Evolutionary conservation across 768 basidiomycete genomes (phyloP).

Genomic region (Crassisporium funariophilum): DNA sequence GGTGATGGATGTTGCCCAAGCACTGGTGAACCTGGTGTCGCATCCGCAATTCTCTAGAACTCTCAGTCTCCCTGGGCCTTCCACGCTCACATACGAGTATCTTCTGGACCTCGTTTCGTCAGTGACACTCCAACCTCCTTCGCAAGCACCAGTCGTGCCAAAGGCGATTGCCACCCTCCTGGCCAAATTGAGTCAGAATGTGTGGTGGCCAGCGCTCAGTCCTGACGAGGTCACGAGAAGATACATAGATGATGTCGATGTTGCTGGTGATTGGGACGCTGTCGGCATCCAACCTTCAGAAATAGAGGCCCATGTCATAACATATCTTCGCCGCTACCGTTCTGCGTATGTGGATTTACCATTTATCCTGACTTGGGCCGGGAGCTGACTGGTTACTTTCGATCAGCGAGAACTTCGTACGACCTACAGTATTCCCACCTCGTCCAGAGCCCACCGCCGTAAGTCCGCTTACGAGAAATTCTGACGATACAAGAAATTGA

Average conservation of each 20-base stretch:
- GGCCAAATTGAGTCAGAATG: constrained; percentile 59
- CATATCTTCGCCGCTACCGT: constrained; percentile 87
- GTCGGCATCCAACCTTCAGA: constrained; percentile 81
- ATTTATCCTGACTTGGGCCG: background rate
- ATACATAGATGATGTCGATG: constrained; percentile 80
- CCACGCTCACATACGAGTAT: constrained; percentile 80
- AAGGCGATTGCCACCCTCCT: constrained; percentile 66
- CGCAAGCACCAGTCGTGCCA: constrained; percentile 74
- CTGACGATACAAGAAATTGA: constrained; percentile 7
- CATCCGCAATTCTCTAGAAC: constrained; percentile 65
- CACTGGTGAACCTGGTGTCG: constrained; percentile 73
- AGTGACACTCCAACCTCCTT: constrained; percentile 76
- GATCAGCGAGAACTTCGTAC: constrained; percentile 63
- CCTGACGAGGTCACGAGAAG: constrained; percentile 91
- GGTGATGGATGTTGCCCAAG: constrained; percentile 95
- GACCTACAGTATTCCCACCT: constrained; percentile 66
- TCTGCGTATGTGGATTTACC: constrained; percentile 65
- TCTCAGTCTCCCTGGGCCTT: constrained; percentile 86
- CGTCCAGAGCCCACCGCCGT: constrained; percentile 39
- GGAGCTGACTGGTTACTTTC: constrained; percentile 11
- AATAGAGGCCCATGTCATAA: constrained; percentile 85
- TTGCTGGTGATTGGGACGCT: constrained; percentile 79
- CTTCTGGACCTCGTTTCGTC: constrained; percentile 76
- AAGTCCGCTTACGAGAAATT: constrained; percentile 24
- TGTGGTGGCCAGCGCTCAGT: constrained; percentile 92